Evolutionary conservation across 1,139 yeast genomes (phyloP), one percentile per base, ranked within the genome.

Genomic region (Lodderomyces beijingensis): DNA sequence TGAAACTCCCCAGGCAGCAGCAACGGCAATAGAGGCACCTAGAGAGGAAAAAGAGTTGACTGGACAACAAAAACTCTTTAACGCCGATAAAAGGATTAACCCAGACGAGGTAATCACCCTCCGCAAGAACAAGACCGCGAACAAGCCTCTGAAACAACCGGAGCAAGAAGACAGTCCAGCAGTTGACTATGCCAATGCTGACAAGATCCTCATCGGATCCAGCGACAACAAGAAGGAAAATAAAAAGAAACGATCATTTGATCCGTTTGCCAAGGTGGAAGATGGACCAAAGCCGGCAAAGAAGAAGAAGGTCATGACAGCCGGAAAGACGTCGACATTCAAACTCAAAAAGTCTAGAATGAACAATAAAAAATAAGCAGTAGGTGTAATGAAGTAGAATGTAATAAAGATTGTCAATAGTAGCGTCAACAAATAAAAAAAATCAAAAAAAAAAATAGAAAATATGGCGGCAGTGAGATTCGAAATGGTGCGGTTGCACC

Each of bases 101-200:
- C 57, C 61, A n/a, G 68, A 77, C 37, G 87, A 80, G 37, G 63
- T 81, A 14, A 61, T 80, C 23, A 70, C 79, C 0, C 57, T 80
- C 39, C 69, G 74, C 23, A 65, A 58, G 40, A 41, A 35, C 28
- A 23, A 26, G 32, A 42, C 32, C 38, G 40, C 43, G 40, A 43
- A 39, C 43, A 41, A 42, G 37, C 44, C 30, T 32, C 40, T 39
- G 35, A 41, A 34, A 20, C 32, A 26, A 34, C 35, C 26, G 3
- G 28, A 14, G n/a, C 33, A 30, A 28, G 42, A 39, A 8, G 46
- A 45, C 25, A 45, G 49, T 4, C 49, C 50, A 27, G 47, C 54
- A 13, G 52, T 74, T 46, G 75, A 81, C 41, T 77, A 79, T 46
- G 52, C 62, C 1, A 62, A 55, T 26, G 66, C 70, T 13, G 70